Conservation (phyloP, 75 land plant genomes). For the Azolla pinnata region DNA sequence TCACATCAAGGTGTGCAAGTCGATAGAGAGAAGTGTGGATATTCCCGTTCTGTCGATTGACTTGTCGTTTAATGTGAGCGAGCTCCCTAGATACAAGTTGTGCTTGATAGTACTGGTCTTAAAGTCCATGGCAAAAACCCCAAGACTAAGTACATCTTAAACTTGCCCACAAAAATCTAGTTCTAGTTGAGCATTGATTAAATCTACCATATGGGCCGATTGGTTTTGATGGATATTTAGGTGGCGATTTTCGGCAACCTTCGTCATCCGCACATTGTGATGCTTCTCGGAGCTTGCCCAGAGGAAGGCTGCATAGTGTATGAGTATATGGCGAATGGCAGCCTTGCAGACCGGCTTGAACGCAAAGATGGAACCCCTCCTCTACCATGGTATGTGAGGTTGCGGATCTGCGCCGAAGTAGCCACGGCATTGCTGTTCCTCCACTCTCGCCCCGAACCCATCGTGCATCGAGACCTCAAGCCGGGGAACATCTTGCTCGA, state of each 20-base stretch:
- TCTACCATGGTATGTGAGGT: conserved; percentile 19
- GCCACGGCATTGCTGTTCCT: conserved; percentile 29
- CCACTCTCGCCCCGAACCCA: conserved; percentile 21
- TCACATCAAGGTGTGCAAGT: too few species aligned
- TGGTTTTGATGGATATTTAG: too few species aligned
- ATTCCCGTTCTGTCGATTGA: too few species aligned
- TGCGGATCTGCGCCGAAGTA: conserved; percentile 24
- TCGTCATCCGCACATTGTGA: conserved; percentile 26
- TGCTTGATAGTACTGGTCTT: too few species aligned
- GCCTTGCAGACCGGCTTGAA: conserved; percentile 27
- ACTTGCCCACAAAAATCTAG: too few species aligned
- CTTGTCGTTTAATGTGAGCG: too few species aligned
- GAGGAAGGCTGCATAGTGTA: conserved; percentile 29
- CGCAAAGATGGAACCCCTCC: conserved; percentile 25
- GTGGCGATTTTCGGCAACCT: conserved; percentile 24
- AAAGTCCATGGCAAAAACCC: too few species aligned
- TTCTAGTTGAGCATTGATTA: too few species aligned
- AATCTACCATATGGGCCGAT: too few species aligned
- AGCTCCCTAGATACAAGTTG: too few species aligned
- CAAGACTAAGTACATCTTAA: too few species aligned
- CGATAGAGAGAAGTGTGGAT: too few species aligned
- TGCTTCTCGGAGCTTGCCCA: conserved; percentile 28
- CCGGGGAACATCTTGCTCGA: conserved; percentile 31
- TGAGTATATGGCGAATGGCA: conserved; percentile 37
- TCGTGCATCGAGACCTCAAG: conserved; percentile 31